phyloP scores from a whole-genome alignment of 306 rosid species.

The Acacia melanoxylon region DNA sequence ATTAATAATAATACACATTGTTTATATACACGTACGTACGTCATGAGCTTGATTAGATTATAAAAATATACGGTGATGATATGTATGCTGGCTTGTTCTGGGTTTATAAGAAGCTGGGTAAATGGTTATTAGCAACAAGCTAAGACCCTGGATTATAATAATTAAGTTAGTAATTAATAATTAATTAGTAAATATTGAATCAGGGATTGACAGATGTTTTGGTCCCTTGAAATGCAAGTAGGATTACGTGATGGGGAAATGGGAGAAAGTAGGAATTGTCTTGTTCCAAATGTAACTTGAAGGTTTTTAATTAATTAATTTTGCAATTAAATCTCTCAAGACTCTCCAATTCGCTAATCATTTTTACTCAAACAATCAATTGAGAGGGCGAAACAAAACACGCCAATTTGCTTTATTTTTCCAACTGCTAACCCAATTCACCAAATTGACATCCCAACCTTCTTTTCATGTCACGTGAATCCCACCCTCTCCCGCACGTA shows the following conservation, averaged over 20 bases:
- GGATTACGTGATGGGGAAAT: constrained; percentile 28
- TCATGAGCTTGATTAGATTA: neutral
- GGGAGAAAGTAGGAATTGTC: constrained; percentile 40
- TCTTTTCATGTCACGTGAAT: constrained; percentile 66
- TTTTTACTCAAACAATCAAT: constrained; percentile 43
- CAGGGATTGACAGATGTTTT: constrained; percentile 17
- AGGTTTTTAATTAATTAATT: constrained; percentile 12
- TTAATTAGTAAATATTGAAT: neutral
- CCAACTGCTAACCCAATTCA: constrained; percentile 62
- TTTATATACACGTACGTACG: neutral
- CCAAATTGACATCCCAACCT: constrained; percentile 66
- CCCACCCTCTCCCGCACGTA: constrained; percentile 73
- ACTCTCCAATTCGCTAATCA: constrained; percentile 33
- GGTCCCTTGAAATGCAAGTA: constrained; percentile 52
- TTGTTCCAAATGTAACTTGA: constrained; percentile 28
- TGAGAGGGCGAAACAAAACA: constrained; percentile 44
- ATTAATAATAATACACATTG: neutral
- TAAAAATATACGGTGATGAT: constrained; percentile 10
- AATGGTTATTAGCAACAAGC: constrained; percentile 15
- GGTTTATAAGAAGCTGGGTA: neutral
- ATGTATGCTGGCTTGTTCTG: neutral
- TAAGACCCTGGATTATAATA: neutral
- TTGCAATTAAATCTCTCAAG: neutral
- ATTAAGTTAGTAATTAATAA: neutral
- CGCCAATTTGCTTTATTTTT: constrained; percentile 35